Conservation (phyloP, 768 basidiomycete species). For the Mycena amicta region DNA sequence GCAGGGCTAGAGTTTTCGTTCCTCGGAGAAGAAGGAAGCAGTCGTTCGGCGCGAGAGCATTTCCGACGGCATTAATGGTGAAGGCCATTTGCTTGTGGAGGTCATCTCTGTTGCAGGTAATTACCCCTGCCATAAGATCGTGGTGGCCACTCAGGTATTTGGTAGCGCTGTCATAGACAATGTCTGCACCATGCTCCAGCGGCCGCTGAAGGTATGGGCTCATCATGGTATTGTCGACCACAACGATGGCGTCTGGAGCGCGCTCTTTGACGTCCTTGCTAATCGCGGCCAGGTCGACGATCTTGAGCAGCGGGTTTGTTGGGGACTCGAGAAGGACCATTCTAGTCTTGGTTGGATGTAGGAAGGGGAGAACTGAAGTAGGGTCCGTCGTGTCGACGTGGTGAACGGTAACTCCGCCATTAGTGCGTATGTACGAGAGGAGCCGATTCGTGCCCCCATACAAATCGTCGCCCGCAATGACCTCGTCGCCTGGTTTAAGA, state of each 20-base stretch:
- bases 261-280: constrained; percentile 81
- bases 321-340: constrained; percentile 98
- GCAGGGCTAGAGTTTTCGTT: constrained; percentile 92
- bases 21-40: constrained; percentile 95
- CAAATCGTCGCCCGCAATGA: constrained; percentile 95
- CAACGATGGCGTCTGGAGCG: constrained; percentile 78
- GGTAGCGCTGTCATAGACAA: constrained; percentile 97
- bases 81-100: constrained; percentile 91
- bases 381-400: constrained; percentile 93
- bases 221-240: constrained; percentile 99
- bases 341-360: constrained; percentile 74
- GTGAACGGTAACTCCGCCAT: constrained; percentile 87
- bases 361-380: constrained; percentile 56
- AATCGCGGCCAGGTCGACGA: constrained; percentile 86
- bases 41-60: constrained; percentile 93
- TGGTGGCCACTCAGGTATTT: constrained; percentile 99
- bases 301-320: constrained; percentile 95
- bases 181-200: constrained; percentile 92
- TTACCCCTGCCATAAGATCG: constrained; percentile 97
- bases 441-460: constrained; percentile 98
- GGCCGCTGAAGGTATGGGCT: constrained; percentile 96
- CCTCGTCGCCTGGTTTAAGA: constrained; percentile 92
- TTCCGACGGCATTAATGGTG: constrained; percentile 90
- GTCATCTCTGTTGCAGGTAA: constrained; percentile 90
- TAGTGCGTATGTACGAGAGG: constrained; percentile 81